These are phyloP conservation scores for Volvox carteri DNA, from an alignment of 163 green algal species.

Conservation along the genomic window DNA sequence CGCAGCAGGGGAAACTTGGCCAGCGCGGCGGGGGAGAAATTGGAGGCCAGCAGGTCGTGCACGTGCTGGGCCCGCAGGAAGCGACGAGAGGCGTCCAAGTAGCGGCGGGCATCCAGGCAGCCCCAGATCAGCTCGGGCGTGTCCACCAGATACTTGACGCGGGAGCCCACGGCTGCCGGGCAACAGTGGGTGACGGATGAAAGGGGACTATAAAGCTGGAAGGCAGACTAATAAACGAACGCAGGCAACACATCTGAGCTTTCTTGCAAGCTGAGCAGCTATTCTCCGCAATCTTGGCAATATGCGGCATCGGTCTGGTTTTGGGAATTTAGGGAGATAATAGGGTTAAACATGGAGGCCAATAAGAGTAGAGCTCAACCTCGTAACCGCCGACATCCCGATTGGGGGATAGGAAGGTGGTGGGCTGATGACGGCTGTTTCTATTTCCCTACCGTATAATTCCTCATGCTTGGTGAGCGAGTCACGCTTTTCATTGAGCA, in stretches of 20 bases:
- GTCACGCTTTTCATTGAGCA: slow-evolving; percentile 67
- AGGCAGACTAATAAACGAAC: no score
- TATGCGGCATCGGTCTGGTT: no score
- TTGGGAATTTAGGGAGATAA: no score
- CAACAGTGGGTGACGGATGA: neutral
- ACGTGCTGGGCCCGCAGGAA: slow-evolving; percentile 86
- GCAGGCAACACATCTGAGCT: no score
- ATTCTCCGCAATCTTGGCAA: no score
- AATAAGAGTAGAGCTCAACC: no score
- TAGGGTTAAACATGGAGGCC: no score
- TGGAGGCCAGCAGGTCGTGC: slow-evolving; percentile 76
- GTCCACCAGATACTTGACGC: slow-evolving; percentile 97
- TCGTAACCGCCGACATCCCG: no score
- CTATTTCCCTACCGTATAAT: slow-evolving; percentile 75
- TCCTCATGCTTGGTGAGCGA: slow-evolving; percentile 72
- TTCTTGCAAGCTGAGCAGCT: no score
- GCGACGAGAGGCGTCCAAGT: slow-evolving; percentile 85
- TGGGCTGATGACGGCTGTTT: no score
- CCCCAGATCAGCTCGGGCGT: slow-evolving; percentile 97
- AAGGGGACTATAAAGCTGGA: no score
- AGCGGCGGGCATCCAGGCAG: slow-evolving; percentile 87
- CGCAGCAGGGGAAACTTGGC: slow-evolving; percentile 90
- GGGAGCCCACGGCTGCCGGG: slow-evolving; percentile 76
- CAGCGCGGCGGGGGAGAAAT: slow-evolving; percentile 44
- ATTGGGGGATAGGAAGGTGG: no score